Conservation (phyloP, 495 filamentous ascomycete species). For the Aspergillus carlsbadensis region DNA sequence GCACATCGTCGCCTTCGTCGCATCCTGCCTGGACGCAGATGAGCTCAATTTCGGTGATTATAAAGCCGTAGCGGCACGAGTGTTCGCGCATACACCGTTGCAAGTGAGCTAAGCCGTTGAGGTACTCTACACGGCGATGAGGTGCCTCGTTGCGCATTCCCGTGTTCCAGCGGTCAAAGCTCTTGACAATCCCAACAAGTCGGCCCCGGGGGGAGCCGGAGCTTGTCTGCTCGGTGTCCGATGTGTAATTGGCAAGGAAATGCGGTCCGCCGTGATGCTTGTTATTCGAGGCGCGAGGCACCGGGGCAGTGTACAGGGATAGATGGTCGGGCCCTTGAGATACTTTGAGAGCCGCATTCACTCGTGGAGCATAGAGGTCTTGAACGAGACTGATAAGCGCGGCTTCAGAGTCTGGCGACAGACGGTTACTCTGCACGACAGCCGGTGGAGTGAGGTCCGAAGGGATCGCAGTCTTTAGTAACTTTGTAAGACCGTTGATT, state of each 20-base stretch:
- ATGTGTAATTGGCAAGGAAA: slow-evolving; percentile 68
- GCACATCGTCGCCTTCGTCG: slow-evolving; percentile 62
- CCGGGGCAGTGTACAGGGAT: slow-evolving; percentile 55
- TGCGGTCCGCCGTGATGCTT: slow-evolving; percentile 55
- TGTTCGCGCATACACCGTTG: slow-evolving; percentile 91
- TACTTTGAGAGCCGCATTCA: slow-evolving; percentile 73
- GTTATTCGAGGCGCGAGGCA: slow-evolving; percentile 50
- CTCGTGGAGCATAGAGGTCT: slow-evolving; percentile 69
- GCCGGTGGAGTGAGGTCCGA: slow-evolving; percentile 62
- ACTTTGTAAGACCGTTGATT: slow-evolving; percentile 67
- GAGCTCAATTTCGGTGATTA: slow-evolving; percentile 92
- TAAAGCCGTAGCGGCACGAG: slow-evolving; percentile 89
- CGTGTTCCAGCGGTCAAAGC: slow-evolving; percentile 90
- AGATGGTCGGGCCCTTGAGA: slow-evolving; percentile 62
- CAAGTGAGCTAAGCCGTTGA: slow-evolving; percentile 77
- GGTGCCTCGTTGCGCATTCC: slow-evolving; percentile 84
- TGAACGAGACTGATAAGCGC: slow-evolving; percentile 68
- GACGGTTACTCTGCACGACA: slow-evolving; percentile 44
- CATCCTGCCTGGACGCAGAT: slow-evolving; percentile 80
- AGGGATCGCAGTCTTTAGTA: slow-evolving; percentile 71
- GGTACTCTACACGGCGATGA: slow-evolving; percentile 78
- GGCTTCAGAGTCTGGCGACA: slow-evolving; percentile 71
- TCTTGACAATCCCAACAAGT: slow-evolving; percentile 83
- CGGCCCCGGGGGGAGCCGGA: slow-evolving; percentile 72
- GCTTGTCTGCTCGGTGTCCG: slow-evolving; percentile 69